phyloP scores from a whole-genome alignment of 352 stramenopile species.

The Pythium phragmitis region DNA sequence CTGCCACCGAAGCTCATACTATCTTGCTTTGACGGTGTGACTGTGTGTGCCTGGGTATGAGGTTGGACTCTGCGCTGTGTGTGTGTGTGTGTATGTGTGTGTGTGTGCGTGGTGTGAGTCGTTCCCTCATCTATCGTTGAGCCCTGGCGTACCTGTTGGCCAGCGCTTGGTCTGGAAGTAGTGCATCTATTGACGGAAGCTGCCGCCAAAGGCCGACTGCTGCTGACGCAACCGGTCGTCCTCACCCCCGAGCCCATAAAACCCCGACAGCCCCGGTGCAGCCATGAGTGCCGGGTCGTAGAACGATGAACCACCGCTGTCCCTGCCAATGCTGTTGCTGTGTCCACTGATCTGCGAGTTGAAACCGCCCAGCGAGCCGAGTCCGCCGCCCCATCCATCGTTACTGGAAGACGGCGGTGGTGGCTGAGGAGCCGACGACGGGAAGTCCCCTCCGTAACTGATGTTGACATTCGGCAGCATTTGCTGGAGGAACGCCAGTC shows the following conservation, averaged over 20 bases:
- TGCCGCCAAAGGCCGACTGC: conserved; percentile 29
- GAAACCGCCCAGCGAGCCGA: conserved; percentile 25
- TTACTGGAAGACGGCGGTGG: conserved; percentile 11
- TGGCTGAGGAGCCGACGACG: conserved; percentile 7
- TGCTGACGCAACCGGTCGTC: conserved; percentile 30
- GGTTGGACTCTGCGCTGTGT: not conserved
- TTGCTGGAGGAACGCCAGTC: conserved; percentile 80
- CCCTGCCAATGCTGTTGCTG: not conserved
- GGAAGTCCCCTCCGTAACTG: conserved; percentile 77
- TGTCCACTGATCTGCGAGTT: not conserved
- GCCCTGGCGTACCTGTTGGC: conserved; percentile 11
- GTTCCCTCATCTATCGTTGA: conserved; percentile 2
- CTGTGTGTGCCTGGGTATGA: conserved; percentile 18
- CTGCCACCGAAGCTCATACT: not conserved
- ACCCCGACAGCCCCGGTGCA: conserved; percentile 23
- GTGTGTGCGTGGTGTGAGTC: not conserved
- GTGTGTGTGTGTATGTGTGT: conserved; percentile 4
- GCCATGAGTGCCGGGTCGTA: conserved; percentile 58
- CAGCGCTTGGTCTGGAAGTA: conserved; percentile 20
- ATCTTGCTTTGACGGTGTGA: conserved; percentile 15
- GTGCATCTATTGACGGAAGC: conserved; percentile 33
- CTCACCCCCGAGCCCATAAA: conserved; percentile 31
- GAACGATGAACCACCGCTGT: conserved; percentile 21
- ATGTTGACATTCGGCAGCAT: conserved; percentile 90
- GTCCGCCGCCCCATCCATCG: conserved; percentile 9